Evolutionary conservation across 176 grass and related monocot species (phyloP), one percentile per base, ranked within the genome.

Genomic region (Carex pumila): DNA sequence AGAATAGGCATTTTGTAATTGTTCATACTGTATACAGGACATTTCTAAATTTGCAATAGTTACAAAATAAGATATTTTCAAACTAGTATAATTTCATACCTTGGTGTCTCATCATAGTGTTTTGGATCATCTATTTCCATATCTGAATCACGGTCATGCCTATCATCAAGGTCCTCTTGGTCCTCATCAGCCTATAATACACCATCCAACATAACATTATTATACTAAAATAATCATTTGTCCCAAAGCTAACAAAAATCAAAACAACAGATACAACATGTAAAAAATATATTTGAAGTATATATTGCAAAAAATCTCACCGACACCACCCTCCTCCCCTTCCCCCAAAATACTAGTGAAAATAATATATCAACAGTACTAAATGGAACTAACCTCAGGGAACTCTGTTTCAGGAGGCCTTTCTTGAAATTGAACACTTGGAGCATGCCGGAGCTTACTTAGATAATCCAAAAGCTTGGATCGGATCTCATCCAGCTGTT

Each of bases 341-440:
- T 25, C 29, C 71, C 60, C 34, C 69, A 32, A 83, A 85, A 80
- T 71, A 29, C 30, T 7, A 54, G 75, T 21, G 41, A 74, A 12
- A 54, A 18, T 37, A 34, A 60, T 79, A 32, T 59, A 49, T 9
- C 58, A 37, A 81, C 32, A 29, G 61, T 47, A 69, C 1, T 49
- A 49, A 53, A 50, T 9, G 5, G 5, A 32, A 68, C 37, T 86
- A 80, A 94, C 97, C 97, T 99, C 97, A 71, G 96, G 87, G 19
- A 95, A 80, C 34, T 99, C 88, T 0, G 88, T 89, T 80, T 99
- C 97, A 84, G 93, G 93, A 81, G 73, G 12, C 30, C 90, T 80
- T 86, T 99, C 97, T 71, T 99, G 93, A 90, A 99, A 99, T 83
- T 95, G 97, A 34, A 92, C 85, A 6, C 97, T 99, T 7, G 97